Evolutionary conservation across 768 basidiomycete species (phyloP).

Genomic region (Boletus coccyginus): DNA sequence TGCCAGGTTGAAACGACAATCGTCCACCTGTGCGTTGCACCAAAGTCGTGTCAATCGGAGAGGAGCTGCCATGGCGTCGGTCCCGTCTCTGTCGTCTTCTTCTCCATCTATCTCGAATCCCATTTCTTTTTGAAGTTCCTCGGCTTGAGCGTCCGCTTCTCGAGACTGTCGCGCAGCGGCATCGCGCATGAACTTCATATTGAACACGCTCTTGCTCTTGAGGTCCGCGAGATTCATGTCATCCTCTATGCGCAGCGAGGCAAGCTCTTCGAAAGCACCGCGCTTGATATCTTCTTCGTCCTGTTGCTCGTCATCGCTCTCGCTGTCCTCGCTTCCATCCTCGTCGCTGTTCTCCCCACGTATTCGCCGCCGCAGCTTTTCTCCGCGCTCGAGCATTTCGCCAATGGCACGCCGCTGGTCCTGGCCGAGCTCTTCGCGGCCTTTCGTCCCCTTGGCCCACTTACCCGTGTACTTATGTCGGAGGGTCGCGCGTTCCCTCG

Average conservation of each 20-base stretch:
- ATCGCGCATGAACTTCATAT: slow-evolving; percentile 99
- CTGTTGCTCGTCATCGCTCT: slow-evolving; percentile 34
- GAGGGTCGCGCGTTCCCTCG: slow-evolving; percentile 86
- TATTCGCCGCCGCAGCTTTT: slow-evolving; percentile 76
- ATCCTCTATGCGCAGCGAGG: slow-evolving; percentile 43
- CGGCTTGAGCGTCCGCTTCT: slow-evolving; percentile 58
- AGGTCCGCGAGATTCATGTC: slow-evolving; percentile 22
- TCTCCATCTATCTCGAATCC: slow-evolving; percentile 39
- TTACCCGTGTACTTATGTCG: slow-evolving; percentile 86
- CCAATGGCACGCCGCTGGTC: slow-evolving; percentile 67
- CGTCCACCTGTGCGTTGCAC: slow-evolving; percentile 67
- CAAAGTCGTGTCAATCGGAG: slow-evolving; percentile 33
- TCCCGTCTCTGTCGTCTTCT: slow-evolving; percentile 28
- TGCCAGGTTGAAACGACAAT: slow-evolving; percentile 57
- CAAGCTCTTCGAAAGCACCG: slow-evolving; percentile 76
- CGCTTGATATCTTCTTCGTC: slow-evolving; percentile 54
- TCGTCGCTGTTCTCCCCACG: slow-evolving; percentile 61
- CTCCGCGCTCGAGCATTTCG: slow-evolving; percentile 83
- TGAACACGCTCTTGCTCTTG: slow-evolving; percentile 71
- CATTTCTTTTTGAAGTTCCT: slow-evolving; percentile 73
- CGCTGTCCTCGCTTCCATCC: slow-evolving; percentile 47
- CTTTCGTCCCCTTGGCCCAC: slow-evolving; percentile 78
- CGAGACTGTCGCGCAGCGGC: slow-evolving; percentile 68
- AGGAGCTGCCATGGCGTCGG: slow-evolving; percentile 26
- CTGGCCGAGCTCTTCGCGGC: slow-evolving; percentile 62